These are phyloP conservation scores for Durusdinium trenchii DNA, from an alignment of 73 alveolate species.

Conservation along the genomic window DNA sequence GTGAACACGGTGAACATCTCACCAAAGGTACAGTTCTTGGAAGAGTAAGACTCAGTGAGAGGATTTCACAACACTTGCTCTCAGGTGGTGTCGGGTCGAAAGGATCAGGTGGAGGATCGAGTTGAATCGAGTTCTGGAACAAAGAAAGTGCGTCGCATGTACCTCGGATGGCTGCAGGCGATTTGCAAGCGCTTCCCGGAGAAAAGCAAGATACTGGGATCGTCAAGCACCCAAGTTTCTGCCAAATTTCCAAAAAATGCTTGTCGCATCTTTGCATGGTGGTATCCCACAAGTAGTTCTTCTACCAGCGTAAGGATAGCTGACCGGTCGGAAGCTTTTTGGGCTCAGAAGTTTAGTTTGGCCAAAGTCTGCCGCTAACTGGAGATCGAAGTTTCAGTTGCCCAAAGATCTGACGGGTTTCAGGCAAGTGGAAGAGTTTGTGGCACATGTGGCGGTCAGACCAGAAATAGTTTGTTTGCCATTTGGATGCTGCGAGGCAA, in stretches of 20 bases:
- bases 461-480: no score
- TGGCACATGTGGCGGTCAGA: no score
- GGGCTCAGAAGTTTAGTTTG: no score
- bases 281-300: no score
- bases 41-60: background rate
- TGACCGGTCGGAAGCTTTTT: no score
- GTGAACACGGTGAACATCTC: background rate
- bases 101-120: background rate
- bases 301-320: no score
- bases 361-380: no score
- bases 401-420: no score
- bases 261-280: no score
- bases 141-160: background rate
- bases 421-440: no score
- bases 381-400: no score
- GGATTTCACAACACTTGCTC: background rate
- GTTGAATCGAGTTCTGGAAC: background rate
- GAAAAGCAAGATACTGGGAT: constrained; percentile 38
- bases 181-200: constrained; percentile 34
- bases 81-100: constrained; percentile 30
- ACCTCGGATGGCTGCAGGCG: background rate
- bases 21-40: background rate
- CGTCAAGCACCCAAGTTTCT: background rate
- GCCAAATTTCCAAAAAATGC: background rate
- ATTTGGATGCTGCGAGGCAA: no score